Base-by-base conservation (phyloP, 116 monocot species). In the Iris pallida region DNA sequence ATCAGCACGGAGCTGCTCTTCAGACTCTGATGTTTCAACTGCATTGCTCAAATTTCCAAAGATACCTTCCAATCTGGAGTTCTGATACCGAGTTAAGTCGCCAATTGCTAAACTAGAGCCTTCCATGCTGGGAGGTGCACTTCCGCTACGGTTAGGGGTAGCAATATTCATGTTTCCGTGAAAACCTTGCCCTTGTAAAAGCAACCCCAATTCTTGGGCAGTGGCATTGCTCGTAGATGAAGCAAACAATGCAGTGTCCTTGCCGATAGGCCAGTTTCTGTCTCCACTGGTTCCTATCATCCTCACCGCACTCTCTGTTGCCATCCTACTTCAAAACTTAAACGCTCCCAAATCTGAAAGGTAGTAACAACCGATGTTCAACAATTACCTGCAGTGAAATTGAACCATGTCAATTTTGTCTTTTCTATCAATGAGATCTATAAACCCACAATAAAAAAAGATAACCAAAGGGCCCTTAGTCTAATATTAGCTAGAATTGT, bases 101-200 rank as follows among this genome's bases (percentile, higher is more conserved):
- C 61, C 76, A 58, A 92, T 72, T 13, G 88, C 81, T 10, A 74
- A 64, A 69, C 82, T 74, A 74, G 96, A 92, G 4, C 87, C 92
- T 65, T 96, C 96, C 75, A 96, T 83, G 73, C 83, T 92, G 63
- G 96, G 96, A 30, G 96, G 96, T 43, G 92, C 92, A 76, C 96
- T 96, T 62, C 89, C 96, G 74, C 96, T 87, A 48, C 96, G 80
- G 63, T 61, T 89, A 63, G 87, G 96, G 42, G 59, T 78, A 64
- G 65, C 20, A 43, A 75, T 16, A 16, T 63, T 71, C 66, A 42
- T 77, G 73, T 58, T 78, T 9, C 79, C 75, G 63, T 74, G 64
- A 53, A 69, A 70, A 16, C 61, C 63, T 1, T 83, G 73, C 12
- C 70, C 83, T 51, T 83, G 76, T 10, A 83, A 67, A 63, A 83